Evolutionary conservation across 345 rosid species (phyloP), one percentile per base, ranked within the genome.

Genomic region (Pistacia integerrima): DNA sequence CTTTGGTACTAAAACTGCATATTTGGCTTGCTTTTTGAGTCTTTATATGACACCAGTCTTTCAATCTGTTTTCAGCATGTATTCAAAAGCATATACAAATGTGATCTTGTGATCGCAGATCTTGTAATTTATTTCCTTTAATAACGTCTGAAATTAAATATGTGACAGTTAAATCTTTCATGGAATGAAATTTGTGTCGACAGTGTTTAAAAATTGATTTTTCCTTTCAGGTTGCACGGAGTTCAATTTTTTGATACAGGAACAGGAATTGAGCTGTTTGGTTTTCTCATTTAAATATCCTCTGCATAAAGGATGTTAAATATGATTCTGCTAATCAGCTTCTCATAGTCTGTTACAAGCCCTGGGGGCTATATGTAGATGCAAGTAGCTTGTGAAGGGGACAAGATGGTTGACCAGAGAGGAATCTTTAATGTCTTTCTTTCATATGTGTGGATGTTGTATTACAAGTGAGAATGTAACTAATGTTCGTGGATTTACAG

Each of bases 151-250:
- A 18, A 28, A 57, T 38, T 16, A 49, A 61, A 46, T 18, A 5
- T 30, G 12, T 18, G 20, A n/a, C 4, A 55, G 14, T 30, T 36
- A 2, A 54, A 41, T 20, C 10, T 17, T 65, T 65, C 52, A 17
- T 33, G 54, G 74, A 67, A 30, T 20, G 11, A 72, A 54, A 17
- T 51, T 18, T 54, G 36, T 18, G 61, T 11, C 8, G 35, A 65
- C 18, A 11, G 33, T 46, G 4, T 30, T 28, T 69, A 16, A 55
- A 64, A 22, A 6, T 5, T 58, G 30, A 10, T 46, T 68, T 60
- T 74, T 36, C 72, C 71, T 70, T 57, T 30, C 79, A 75, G 79
- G 79, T 48, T 75, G 11, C 12, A 14, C 35, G 72, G 60, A 77
- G 77, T 28, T 61, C 41, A 38, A 22, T 44, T 38, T 38, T 67